These are phyloP conservation scores for Pleurotus djamor DNA, from an alignment of 768 basidiomycete genomes.

Conservation along the genomic window DNA sequence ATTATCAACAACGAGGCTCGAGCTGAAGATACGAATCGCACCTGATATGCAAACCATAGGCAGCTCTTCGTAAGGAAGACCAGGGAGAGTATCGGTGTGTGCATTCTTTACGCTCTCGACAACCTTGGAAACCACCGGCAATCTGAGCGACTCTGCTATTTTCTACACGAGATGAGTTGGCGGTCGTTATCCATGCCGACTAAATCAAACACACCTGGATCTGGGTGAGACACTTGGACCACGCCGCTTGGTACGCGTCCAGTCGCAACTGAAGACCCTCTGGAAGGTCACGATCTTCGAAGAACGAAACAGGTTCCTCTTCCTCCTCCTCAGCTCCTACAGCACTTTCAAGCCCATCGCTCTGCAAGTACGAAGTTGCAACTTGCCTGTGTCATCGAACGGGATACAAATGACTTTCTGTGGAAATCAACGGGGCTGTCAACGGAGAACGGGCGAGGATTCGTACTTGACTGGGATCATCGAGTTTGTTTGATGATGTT, in stretches of 20 bases:
- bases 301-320: not conserved
- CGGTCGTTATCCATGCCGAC: not conserved
- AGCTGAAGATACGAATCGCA: slow-evolving; percentile 26
- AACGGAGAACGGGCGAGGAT: not conserved
- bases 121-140: slow-evolving; percentile 44
- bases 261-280: slow-evolving; percentile 31
- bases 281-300: slow-evolving; percentile 11
- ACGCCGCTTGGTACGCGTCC: slow-evolving; percentile 52
- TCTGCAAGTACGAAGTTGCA: not conserved
- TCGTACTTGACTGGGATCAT: slow-evolving; percentile 10
- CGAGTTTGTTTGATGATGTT: slow-evolving; percentile 2
- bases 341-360: not conserved
- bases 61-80: slow-evolving; percentile 59
- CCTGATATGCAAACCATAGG: slow-evolving; percentile 59
- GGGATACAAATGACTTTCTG: slow-evolving; percentile 13
- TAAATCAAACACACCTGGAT: slow-evolving; percentile 42
- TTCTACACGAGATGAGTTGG: slow-evolving; percentile 24
- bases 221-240: slow-evolving; percentile 56
- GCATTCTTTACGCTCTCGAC: slow-evolving; percentile 39
- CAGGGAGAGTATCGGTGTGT: slow-evolving; percentile 44
- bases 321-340: not conserved
- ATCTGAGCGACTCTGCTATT: slow-evolving; percentile 45
- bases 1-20: not conserved
- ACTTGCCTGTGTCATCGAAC: slow-evolving; percentile 4
- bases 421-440: not conserved